phyloP scores from a whole-genome alignment of 176 grass and related monocot species.

The Raddia guianensis region DNA sequence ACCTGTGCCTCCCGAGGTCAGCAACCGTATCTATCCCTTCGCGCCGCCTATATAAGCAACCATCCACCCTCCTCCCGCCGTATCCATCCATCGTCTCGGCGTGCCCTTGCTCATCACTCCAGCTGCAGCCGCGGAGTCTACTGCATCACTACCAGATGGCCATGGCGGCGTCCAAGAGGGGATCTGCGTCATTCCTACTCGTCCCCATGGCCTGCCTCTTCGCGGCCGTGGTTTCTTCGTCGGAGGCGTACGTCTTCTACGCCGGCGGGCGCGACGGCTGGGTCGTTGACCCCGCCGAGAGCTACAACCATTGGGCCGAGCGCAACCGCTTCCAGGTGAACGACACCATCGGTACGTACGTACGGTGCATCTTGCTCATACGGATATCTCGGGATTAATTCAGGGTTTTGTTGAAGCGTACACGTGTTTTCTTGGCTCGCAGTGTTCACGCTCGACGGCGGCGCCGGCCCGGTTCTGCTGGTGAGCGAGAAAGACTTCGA shows the following conservation, averaged over 20 bases:
- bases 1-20: constrained; percentile 32
- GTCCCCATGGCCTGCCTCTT: constrained; percentile 18
- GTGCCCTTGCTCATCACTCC: neutral
- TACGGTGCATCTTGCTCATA: neutral
- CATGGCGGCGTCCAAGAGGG: constrained; percentile 9
- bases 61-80: neutral
- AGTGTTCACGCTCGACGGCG: constrained; percentile 71
- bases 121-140: neutral
- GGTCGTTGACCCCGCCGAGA: constrained; percentile 73
- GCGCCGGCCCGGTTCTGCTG: constrained; percentile 49
- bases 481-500: constrained; percentile 70
- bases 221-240: constrained; percentile 34
- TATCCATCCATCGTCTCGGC: neutral
- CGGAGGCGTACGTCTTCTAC: constrained; percentile 70
- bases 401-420: neutral
- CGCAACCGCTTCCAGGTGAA: constrained; percentile 76
- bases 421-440: neutral
- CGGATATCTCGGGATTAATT: neutral
- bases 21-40: constrained; percentile 12
- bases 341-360: constrained; percentile 77
- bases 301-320: constrained; percentile 74
- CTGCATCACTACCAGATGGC: neutral
- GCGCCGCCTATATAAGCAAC: constrained; percentile 15
- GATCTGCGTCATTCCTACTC: neutral
- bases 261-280: constrained; percentile 74